Percentiles rank a stretch among this genome's conserved stretches.
These are phyloP conservation scores for Pleurotus eryngii DNA, from an alignment of 768 basidiomycete species.

Conservation along the genomic window DNA sequence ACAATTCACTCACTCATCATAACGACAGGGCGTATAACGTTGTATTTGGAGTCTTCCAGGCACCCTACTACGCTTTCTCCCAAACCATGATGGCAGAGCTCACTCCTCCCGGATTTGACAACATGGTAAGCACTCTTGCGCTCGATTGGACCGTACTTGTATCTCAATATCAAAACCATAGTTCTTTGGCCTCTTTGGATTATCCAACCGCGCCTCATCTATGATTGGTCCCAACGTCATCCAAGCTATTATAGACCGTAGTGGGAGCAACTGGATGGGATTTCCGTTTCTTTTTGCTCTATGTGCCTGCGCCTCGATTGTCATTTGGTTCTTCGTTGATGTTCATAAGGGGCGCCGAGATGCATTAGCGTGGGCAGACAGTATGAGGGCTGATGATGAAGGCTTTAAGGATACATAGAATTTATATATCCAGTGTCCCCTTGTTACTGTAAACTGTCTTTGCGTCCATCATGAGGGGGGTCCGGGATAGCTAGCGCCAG, in stretches of 20 bases:
- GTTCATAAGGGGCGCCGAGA: constrained; percentile 59
- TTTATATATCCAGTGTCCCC: no score
- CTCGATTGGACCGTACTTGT: no score
- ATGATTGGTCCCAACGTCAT: constrained; percentile 87
- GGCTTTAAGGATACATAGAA: neutral
- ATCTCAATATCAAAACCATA: constrained; percentile 19
- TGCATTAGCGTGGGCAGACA: constrained; percentile 56
- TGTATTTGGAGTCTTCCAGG: constrained; percentile 78
- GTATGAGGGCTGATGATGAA: constrained; percentile 15
- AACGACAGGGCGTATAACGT: constrained; percentile 69
- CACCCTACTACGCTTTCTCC: constrained; percentile 84
- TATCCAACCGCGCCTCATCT: constrained; percentile 82
- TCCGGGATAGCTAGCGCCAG: no score
- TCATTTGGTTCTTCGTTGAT: constrained; percentile 78
- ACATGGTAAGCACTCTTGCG: constrained; percentile 40
- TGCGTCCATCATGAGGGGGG: no score
- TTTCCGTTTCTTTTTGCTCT: constrained; percentile 83
- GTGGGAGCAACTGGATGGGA: constrained; percentile 76
- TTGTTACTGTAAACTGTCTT: no score
- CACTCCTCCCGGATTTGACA: constrained; percentile 83
- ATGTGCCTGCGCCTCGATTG: constrained; percentile 59
- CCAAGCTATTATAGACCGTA: constrained; percentile 73
- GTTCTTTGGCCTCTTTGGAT: constrained; percentile 86
- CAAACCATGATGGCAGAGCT: constrained; percentile 90
- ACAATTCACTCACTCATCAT: neutral